Base-by-base conservation (phyloP, 768 basidiomycete species). In the Pseudohyphozyma bogoriensis region DNA sequence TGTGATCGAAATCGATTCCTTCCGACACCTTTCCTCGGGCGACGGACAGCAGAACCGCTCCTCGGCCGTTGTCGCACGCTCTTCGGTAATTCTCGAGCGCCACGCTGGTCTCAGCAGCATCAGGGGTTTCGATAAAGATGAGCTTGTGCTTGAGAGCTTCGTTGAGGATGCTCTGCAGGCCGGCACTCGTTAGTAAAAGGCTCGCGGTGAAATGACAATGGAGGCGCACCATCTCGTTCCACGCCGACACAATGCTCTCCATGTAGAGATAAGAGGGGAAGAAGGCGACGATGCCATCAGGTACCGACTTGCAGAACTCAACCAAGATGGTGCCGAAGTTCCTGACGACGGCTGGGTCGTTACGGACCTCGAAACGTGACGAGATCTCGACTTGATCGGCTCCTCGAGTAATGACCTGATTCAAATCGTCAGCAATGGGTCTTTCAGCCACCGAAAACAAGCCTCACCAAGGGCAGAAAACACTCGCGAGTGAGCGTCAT, bases 1-100 rank as follows among this genome's bases (percentile, higher is more conserved):
- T 96, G 75, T 99, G 95, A 73, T 99, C 95, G 71, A 99, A 99
- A 82, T 99, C 95, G 70, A 99, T 99, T n/a, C 95, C 95, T 75
- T 99, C 95, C 0, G 95, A 97, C 0, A 99, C 95, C 74, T 99
- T 99, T 4, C 95, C 95, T 78, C 95, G 84, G 32, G 95, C 95
- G 36, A 99, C 95, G 28, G 95, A 96, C 42, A 99, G 78, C 33
- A 99, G 78, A 32, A 97, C 91, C 24, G 95, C 95, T 2, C 95
- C 95, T 52, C 95, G 83, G 44, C 95, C 95, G 72, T 99, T 99
- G 74, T 97, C 90, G 73, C 95, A 99, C 32, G 95, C 95, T 74
- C 91, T 82, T 68, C 95, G 82, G 74, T 95, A 97, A 72, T 97
- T 99, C 75, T 96, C 91, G 37, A 99, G 76, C 3, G 95, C 95